Conservation (phyloP, 306 rosid species). For the Canavalia ensiformis region DNA sequence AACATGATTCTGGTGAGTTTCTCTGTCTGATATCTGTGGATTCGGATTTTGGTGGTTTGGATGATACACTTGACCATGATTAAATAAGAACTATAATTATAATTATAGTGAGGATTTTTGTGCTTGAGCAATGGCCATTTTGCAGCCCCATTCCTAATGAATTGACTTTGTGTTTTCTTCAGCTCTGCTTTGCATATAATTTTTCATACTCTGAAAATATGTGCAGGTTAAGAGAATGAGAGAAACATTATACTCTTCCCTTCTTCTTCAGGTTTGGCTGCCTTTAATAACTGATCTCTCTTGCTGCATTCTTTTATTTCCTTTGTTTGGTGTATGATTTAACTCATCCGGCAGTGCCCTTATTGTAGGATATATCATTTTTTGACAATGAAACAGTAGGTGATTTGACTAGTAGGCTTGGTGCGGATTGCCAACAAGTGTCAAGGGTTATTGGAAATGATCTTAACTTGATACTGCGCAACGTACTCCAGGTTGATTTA, state of each 20-base stretch:
- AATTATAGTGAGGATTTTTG: slow-evolving; percentile 15
- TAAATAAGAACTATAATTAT: slow-evolving; percentile 16
- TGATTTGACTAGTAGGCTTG: slow-evolving; percentile 98
- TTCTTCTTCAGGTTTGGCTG: slow-evolving; percentile 84
- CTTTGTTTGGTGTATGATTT: slow-evolving; percentile 41
- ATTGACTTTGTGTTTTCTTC: slow-evolving; percentile 27
- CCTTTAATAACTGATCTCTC: slow-evolving; percentile 36
- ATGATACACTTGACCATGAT: slow-evolving; percentile 17
- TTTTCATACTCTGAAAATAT: slow-evolving; percentile 36
- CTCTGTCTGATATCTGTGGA: slow-evolving; percentile 6
- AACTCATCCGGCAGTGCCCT: slow-evolving; percentile 58
- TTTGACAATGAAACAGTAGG: slow-evolving; percentile 97
- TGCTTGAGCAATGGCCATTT: slow-evolving; percentile 32
- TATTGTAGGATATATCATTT: slow-evolving; percentile 94
- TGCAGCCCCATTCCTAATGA: slow-evolving; percentile 3
- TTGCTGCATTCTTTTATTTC: slow-evolving; percentile 40
- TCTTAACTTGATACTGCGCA: slow-evolving; percentile 93
- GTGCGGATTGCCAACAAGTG: slow-evolving; percentile 99
- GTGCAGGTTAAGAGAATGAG: slow-evolving; percentile 96
- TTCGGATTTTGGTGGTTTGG: slow-evolving; percentile 6
- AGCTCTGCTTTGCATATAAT: slow-evolving; percentile 21
- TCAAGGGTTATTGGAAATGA: slow-evolving; percentile 97
- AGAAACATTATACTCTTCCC: slow-evolving; percentile 90
- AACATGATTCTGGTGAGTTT: slow-evolving; percentile 93
- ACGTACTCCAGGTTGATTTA: slow-evolving; percentile 79